Conservation (phyloP, 495 filamentous ascomycete genomes). For the Podospora anserina region DNA sequence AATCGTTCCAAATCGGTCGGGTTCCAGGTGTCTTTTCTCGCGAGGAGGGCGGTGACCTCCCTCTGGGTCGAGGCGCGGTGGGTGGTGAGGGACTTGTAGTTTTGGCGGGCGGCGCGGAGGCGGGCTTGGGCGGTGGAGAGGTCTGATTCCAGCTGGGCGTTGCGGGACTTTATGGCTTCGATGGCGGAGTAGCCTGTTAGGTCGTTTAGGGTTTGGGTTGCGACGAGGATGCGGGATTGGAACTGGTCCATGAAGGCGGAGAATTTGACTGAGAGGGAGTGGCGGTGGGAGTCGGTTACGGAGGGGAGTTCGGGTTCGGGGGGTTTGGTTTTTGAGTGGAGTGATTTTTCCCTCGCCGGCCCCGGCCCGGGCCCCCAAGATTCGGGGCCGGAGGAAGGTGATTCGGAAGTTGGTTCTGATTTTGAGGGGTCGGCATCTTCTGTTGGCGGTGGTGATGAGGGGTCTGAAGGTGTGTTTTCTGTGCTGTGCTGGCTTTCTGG, state of each 20-base stretch:
- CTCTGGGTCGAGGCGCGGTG: conserved; percentile 83
- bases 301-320: conserved; percentile 60
- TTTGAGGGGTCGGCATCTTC: conserved; percentile 1
- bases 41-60: conserved; percentile 89
- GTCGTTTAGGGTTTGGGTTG: conserved; percentile 84
- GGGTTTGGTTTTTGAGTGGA: no score
- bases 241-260: conserved; percentile 80
- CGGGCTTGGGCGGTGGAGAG: conserved; percentile 61
- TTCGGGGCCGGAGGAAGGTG: no score
- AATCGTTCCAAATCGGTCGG: conserved; percentile 88
- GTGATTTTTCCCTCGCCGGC: no score
- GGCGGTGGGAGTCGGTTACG: conserved; percentile 67
- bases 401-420: conserved; percentile 3
- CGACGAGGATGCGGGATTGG: conserved; percentile 77
- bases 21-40: conserved; percentile 90
- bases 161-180: conserved; percentile 75
- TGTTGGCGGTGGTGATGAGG: neutral
- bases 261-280: conserved; percentile 68
- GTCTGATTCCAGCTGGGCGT: conserved; percentile 63
- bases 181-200: conserved; percentile 93
- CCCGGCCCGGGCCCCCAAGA: no score
- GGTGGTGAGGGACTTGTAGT: conserved; percentile 73
- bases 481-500: conserved; percentile 10
- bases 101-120: conserved; percentile 67
- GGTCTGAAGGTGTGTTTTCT: conserved; percentile 6